phyloP scores from a whole-genome alignment of 2,329 filamentous ascomycete genomes.

The Aspergillus sp. region DNA sequence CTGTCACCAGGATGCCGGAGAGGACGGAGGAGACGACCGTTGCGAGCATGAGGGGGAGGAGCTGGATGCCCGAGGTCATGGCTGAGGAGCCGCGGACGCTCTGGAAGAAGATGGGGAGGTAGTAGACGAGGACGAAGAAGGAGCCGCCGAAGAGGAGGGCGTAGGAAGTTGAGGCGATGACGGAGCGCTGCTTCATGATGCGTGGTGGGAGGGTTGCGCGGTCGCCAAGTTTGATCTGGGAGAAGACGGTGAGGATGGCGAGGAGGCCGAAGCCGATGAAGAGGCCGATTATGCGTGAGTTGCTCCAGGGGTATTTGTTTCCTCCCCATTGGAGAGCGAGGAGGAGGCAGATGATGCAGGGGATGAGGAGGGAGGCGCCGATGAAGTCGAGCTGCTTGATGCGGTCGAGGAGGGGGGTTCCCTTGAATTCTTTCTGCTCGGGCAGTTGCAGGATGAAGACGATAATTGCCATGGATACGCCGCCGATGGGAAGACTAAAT shows the following conservation, averaged over 20 bases:
- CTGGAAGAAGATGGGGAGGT: conserved; percentile 22
- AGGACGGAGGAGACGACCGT: conserved; percentile 9
- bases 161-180: neutral
- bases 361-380: conserved; percentile 52
- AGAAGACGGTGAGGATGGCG: neutral
- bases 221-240: conserved; percentile 10
- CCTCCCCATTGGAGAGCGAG: conserved; percentile 61
- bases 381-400: conserved; percentile 46
- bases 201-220: conserved; percentile 11
- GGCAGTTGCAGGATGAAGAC: conserved; percentile 15
- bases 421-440: conserved; percentile 6
- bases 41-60: conserved; percentile 16
- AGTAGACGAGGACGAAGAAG: conserved; percentile 16
- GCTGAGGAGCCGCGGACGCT: conserved; percentile 12
- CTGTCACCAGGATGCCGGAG: neutral
- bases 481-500: conserved; percentile 49
- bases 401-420: neutral
- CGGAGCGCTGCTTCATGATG: conserved; percentile 8
- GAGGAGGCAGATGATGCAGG: conserved; percentile 54
- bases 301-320: conserved; percentile 52
- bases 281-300: conserved; percentile 41
- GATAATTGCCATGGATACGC: conserved; percentile 19
- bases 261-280: conserved; percentile 25
- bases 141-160: conserved; percentile 8
- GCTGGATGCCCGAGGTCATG: conserved; percentile 13